Conservation (phyloP, 179 eudicot species). For the Drosera spatulata region DNA sequence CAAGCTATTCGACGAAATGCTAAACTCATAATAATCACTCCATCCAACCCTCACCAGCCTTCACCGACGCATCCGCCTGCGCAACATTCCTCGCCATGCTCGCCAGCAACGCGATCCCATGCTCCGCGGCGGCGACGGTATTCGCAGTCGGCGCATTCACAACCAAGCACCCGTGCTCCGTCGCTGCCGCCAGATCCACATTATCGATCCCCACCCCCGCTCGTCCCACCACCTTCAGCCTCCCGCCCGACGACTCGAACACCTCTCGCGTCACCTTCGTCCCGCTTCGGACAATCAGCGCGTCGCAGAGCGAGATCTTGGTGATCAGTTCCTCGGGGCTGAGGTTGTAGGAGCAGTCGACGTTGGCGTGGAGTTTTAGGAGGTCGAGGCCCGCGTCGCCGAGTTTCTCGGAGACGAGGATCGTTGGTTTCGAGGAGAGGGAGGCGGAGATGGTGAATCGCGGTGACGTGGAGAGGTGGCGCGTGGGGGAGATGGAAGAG, state of each 20-base stretch:
- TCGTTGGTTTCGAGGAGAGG: conserved; percentile 64
- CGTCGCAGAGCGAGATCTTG: conserved; percentile 89
- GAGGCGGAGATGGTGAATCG: no score
- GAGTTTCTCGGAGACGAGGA: conserved; percentile 83
- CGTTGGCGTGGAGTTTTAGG: conserved; percentile 59
- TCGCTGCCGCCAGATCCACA: conserved; percentile 92
- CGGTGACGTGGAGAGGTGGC: no score
- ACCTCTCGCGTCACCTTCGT: conserved; percentile 79
- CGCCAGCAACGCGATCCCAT: conserved; percentile 76
- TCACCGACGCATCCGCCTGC: conserved; percentile 89
- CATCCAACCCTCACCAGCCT: conserved; percentile 43
- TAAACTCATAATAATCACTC: neutral
- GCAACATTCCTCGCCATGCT: conserved; percentile 92
- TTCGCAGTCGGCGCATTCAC: conserved; percentile 97
- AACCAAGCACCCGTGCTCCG: conserved; percentile 86
- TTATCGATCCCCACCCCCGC: conserved; percentile 96
- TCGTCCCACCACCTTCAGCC: conserved; percentile 85
- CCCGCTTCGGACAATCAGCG: conserved; percentile 86
- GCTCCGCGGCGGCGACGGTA: conserved; percentile 95
- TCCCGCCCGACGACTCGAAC: conserved; percentile 69
- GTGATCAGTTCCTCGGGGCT: conserved; percentile 82
- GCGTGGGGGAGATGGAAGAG: no score
- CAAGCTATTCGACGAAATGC: neutral
- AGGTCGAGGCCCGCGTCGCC: conserved; percentile 75
- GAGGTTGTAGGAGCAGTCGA: conserved; percentile 81